Conservation (phyloP, 2,329 filamentous ascomycete species). For the Verticillium albo-atrum region DNA sequence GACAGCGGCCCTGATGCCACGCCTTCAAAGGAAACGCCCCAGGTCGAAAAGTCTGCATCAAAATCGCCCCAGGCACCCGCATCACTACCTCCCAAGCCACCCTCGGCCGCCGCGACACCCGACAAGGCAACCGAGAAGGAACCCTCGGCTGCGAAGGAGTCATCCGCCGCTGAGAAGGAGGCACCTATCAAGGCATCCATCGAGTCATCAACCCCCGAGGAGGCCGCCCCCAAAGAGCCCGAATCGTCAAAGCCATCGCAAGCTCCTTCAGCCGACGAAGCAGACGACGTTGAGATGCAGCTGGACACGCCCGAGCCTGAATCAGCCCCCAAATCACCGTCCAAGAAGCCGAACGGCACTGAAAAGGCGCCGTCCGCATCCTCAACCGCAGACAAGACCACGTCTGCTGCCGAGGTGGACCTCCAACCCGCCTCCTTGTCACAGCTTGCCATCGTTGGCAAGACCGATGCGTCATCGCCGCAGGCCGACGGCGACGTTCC, state of each 20-base stretch:
- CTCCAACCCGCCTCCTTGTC: constrained; percentile 31
- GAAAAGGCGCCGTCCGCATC: constrained; percentile 1
- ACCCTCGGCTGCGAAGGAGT: neutral
- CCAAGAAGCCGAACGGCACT: neutral
- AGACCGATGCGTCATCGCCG: neutral
- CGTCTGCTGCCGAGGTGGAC: constrained; percentile 29
- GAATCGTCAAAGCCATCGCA: constrained; percentile 1
- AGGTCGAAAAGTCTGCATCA: constrained; percentile 12
- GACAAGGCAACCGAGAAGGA: constrained; percentile 1
- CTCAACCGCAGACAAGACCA: constrained; percentile 7
- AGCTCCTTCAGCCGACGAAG: constrained; percentile 4
- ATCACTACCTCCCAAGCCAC: neutral
- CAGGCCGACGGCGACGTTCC: constrained; percentile 31
- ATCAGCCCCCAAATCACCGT: neutral
- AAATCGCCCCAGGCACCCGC: neutral
- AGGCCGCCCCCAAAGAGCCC: neutral
- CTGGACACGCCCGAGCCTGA: neutral
- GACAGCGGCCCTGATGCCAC: neutral
- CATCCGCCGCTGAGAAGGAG: neutral
- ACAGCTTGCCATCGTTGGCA: constrained; percentile 29
- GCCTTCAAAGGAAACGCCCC: constrained; percentile 17
- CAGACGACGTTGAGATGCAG: constrained; percentile 12
- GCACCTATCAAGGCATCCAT: neutral
- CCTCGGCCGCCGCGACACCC: constrained; percentile 8
- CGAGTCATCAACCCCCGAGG: neutral